Evolutionary conservation across 352 stramenopile species (phyloP).

Genomic region (Phytopythium chamaehyphon): DNA sequence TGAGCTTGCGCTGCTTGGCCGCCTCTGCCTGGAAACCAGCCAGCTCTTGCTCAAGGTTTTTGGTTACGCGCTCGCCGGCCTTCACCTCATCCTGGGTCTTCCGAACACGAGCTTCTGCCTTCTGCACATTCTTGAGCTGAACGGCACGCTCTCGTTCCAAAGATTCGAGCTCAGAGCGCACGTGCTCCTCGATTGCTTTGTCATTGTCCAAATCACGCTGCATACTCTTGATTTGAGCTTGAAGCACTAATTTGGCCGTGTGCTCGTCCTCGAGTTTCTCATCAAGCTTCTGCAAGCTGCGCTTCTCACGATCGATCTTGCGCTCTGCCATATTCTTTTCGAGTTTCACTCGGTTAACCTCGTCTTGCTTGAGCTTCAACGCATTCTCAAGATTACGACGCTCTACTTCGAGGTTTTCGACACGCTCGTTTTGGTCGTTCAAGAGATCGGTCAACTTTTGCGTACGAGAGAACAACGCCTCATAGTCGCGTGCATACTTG

Average conservation of each 20-base stretch:
- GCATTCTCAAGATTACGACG: conserved; percentile 79
- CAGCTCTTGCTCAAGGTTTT: conserved; percentile 80
- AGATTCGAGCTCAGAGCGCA: conserved; percentile 70
- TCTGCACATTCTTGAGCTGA: conserved; percentile 77
- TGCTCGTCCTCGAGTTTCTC: conserved; percentile 90
- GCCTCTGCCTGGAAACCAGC: conserved; percentile 83
- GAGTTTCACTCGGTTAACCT: conserved; percentile 78
- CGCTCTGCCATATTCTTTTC: conserved; percentile 90
- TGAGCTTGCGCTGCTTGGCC: conserved; percentile 86
- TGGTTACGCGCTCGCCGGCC: conserved; percentile 90
- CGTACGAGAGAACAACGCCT: conserved; percentile 85
- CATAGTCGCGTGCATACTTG: conserved; percentile 93
- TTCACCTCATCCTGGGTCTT: conserved; percentile 89
- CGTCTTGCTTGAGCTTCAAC: conserved; percentile 81
- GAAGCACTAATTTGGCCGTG: conserved; percentile 73
- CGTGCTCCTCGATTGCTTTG: conserved; percentile 73
- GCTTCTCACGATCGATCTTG: conserved; percentile 87
- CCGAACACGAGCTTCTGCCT: conserved; percentile 82
- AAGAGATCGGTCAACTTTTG: conserved; percentile 92
- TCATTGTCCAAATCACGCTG: conserved; percentile 76
- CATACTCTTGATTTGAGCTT: conserved; percentile 81
- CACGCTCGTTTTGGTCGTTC: conserved; percentile 90
- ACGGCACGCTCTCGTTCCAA: conserved; percentile 88
- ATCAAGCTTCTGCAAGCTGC: conserved; percentile 85
- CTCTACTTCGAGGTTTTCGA: conserved; percentile 79